Evolutionary conservation across 2,329 filamentous ascomycete species (phyloP).

Genomic region (Phialocephala sp.): DNA sequence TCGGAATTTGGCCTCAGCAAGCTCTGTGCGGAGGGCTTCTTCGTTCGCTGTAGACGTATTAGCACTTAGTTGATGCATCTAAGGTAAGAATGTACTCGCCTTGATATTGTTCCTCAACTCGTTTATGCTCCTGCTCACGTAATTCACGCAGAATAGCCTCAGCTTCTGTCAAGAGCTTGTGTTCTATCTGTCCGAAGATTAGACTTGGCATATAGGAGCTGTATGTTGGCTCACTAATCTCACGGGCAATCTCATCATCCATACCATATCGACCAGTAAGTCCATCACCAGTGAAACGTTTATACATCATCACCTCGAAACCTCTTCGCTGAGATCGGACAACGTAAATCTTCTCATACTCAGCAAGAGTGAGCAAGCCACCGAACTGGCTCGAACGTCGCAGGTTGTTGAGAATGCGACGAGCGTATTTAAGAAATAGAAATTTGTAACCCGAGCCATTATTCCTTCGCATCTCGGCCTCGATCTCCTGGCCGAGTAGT

Average conservation of each 20-base stretch:
- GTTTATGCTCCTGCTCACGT: background rate
- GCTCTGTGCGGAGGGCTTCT: background rate
- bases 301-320: background rate
- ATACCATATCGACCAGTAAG: background rate
- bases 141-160: background rate
- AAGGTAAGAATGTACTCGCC: background rate
- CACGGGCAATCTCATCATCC: background rate
- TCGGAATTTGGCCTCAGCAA: slow-evolving; percentile 4
- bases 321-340: background rate
- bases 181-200: background rate
- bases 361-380: background rate
- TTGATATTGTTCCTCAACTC: slow-evolving; percentile 7
- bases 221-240: background rate
- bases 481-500: background rate
- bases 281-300: background rate
- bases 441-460: background rate
- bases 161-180: background rate
- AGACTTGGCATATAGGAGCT: background rate
- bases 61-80: background rate
- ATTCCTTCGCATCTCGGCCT: background rate
- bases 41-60: slow-evolving; percentile 4
- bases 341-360: background rate
- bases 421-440: slow-evolving; percentile 7
- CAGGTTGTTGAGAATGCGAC: slow-evolving; percentile 17
- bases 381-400: background rate